These are phyloP conservation scores for Populus davidiana DNA, from an alignment of 345 rosid genomes.

Conservation along the genomic window DNA sequence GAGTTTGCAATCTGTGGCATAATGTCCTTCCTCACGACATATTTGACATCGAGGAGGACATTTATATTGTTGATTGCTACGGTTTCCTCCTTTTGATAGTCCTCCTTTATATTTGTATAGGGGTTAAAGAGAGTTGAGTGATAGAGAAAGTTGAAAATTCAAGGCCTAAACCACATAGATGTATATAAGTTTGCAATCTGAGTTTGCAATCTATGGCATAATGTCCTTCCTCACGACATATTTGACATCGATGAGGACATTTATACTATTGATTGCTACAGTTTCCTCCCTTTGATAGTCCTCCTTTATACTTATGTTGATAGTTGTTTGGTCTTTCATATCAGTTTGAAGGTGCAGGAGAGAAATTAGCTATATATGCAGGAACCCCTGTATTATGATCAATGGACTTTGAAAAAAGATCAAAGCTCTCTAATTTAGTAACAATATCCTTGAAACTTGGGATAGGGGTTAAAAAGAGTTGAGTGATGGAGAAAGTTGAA, in stretches of 20 bases:
- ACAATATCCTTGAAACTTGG: background rate
- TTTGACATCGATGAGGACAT: background rate
- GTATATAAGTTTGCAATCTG: too few relatives aligned
- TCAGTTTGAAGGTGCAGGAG: background rate
- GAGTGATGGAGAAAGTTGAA: background rate
- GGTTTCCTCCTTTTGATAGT: background rate
- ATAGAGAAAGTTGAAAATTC: too few relatives aligned
- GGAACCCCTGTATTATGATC: background rate
- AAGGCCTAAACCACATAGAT: too few relatives aligned
- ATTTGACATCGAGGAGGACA: background rate
- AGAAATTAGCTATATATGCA: background rate
- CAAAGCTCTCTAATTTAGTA: background rate
- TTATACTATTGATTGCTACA: background rate
- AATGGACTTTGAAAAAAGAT: background rate
- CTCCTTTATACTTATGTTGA: background rate
- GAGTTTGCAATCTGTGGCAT: background rate
- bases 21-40: slow-evolving; percentile 2
- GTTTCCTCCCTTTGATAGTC: background rate
- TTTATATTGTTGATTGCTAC: background rate
- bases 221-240: slow-evolving; percentile 2
- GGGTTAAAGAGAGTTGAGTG: too few relatives aligned
- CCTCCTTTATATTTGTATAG: background rate
- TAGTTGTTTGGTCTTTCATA: background rate
- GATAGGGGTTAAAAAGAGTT: too few relatives aligned
- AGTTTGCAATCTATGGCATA: background rate